phyloP scores from a whole-genome alignment of 768 basidiomycete species.

The Lactarius hengduanensis region DNA sequence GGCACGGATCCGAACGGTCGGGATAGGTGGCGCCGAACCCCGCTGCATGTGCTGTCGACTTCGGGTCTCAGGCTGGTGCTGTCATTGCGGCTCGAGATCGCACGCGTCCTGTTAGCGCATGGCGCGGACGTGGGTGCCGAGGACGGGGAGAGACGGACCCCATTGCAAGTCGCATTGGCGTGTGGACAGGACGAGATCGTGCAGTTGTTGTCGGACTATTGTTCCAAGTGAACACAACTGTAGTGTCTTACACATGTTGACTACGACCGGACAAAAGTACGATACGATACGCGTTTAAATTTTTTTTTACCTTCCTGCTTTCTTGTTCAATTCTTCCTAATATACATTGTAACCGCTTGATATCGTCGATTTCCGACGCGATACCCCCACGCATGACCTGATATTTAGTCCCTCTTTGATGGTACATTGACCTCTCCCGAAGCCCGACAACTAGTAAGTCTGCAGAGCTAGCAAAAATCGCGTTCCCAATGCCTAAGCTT shows the following conservation, averaged over 20 bases:
- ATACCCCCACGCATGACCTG: background rate
- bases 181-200: background rate
- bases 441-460: no score
- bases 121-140: background rate
- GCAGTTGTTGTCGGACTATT: background rate
- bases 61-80: no score
- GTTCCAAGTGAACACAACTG: background rate
- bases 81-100: background rate
- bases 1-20: background rate
- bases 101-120: background rate
- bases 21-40: background rate
- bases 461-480: no score
- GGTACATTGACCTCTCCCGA: no score
- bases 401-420: no score
- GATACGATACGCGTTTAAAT: background rate
- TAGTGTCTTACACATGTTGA: no score
- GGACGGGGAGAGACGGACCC: background rate
- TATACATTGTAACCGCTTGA: no score
- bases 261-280: no score
- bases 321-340: no score
- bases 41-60: no score
- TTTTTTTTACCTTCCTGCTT: no score
- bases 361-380: background rate
- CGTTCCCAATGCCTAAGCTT: conserved; percentile 28
- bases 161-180: background rate